A percentile compares a stretch with the other conserved stretches of the same genome.
These are phyloP conservation scores for Lasiodiplodia theobromae DNA, from an alignment of 2,329 filamentous ascomycete genomes.

Conservation along the genomic window DNA sequence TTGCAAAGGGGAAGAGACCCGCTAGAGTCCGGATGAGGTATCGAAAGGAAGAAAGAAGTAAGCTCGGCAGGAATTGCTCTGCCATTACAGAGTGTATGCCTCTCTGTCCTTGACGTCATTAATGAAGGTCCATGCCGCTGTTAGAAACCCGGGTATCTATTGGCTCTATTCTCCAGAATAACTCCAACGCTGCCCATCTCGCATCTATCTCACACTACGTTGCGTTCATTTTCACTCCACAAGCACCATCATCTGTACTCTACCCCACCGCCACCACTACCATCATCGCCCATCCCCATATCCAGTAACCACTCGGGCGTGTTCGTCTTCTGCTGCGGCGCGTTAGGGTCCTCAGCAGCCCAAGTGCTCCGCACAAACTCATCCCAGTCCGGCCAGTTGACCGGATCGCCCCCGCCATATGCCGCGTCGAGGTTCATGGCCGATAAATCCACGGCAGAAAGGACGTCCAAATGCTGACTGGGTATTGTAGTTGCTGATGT, in stretches of 20 bases:
- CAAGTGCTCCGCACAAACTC: conserved; percentile 29
- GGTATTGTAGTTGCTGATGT: not conserved
- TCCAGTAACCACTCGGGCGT: conserved; percentile 24
- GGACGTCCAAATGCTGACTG: not conserved
- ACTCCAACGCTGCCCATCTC: not conserved
- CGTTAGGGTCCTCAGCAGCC: conserved; percentile 8
- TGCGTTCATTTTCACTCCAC: not conserved
- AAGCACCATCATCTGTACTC: not conserved
- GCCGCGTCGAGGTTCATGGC: conserved; percentile 17
- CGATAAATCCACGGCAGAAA: conserved; percentile 6
- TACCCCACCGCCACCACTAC: not conserved
- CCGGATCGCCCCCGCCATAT: conserved; percentile 12
- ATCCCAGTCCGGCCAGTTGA: conserved; percentile 29
- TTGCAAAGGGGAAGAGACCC: no score
- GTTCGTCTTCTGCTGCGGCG: conserved; percentile 19
- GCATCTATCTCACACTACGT: not conserved
- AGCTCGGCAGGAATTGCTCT: no score
- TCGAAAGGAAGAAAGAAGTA: no score
- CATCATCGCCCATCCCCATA: conserved; percentile 15
- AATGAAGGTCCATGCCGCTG: not conserved
- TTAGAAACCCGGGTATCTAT: not conserved
- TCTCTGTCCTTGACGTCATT: not conserved
- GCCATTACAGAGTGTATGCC: not conserved
- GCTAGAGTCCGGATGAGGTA: no score
- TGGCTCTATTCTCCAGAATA: not conserved